These are phyloP conservation scores for Aureobasidium pullulans DNA, from an alignment of 2,329 filamentous ascomycete genomes.

Conservation along the genomic window DNA sequence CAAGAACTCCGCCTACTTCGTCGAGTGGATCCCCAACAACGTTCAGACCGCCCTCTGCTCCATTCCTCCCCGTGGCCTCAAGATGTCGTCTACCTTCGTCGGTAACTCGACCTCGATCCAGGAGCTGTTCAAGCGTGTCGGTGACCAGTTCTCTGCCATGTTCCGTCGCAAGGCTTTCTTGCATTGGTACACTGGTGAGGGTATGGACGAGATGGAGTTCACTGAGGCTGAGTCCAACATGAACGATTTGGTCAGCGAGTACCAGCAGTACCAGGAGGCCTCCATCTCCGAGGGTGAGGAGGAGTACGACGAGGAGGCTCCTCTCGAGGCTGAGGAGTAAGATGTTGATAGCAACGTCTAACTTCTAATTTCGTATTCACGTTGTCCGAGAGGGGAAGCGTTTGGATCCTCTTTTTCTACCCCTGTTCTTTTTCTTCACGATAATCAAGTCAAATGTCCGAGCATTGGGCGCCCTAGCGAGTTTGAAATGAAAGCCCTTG, in stretches of 20 bases:
- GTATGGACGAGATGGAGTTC: conserved; percentile 99
- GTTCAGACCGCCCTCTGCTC: conserved; percentile 99
- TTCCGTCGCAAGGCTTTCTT: conserved; percentile 99
- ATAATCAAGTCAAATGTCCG: conserved; percentile 11
- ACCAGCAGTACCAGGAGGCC: conserved; percentile 99
- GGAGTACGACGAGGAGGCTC: conserved; percentile 83
- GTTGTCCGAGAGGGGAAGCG: conserved; percentile 6
- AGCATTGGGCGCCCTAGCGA: conserved; percentile 14
- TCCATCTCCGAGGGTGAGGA: conserved; percentile 95
- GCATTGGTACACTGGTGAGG: conserved; percentile 99
- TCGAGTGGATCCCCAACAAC: conserved; percentile 99
- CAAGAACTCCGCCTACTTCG: conserved; percentile 99
- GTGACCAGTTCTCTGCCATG: conserved; percentile 99
- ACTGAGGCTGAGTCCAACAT: conserved; percentile 99
- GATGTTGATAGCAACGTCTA: not conserved
- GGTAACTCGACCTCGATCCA: conserved; percentile 99
- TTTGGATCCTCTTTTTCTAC: conserved; percentile 13
- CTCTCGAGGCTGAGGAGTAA: conserved; percentile 66
- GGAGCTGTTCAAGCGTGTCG: conserved; percentile 99
- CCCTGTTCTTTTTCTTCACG: conserved; percentile 10
- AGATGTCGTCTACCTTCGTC: conserved; percentile 99
- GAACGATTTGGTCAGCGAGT: conserved; percentile 99
- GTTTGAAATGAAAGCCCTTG: conserved; percentile 12
- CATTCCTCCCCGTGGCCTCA: conserved; percentile 92
- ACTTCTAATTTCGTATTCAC: conserved; percentile 10